Percentiles rank a stretch among this genome's conserved stretches.
These are phyloP conservation scores for Dictyophora rubrovolvata DNA, from an alignment of 768 basidiomycete genomes.

Conservation along the genomic window DNA sequence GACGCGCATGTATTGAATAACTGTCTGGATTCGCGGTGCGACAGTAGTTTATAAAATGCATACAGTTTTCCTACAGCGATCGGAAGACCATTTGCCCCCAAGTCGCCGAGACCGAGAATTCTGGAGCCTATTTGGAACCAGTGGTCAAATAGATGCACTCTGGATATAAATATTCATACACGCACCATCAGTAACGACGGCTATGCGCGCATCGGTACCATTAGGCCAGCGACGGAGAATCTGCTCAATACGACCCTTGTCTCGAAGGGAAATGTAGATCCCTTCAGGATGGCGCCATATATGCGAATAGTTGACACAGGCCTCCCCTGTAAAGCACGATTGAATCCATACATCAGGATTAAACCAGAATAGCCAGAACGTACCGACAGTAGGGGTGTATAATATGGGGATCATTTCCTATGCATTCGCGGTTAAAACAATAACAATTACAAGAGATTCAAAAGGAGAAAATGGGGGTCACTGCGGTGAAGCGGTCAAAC, in stretches of 20 bases:
- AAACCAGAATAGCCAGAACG: not conserved
- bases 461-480: too few relatives aligned
- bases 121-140: conserved; percentile 11
- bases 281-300: conserved; percentile 16
- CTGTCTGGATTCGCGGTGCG: conserved; percentile 15
- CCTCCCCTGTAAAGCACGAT: conserved; percentile 23
- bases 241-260: conserved; percentile 24
- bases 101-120: conserved; percentile 30
- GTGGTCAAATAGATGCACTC: not conserved
- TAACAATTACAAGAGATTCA: too few relatives aligned
- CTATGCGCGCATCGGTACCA: conserved; percentile 22
- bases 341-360: not conserved
- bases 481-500: too few relatives aligned
- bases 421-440: not conserved
- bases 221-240: conserved; percentile 20
- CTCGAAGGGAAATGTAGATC: conserved; percentile 23
- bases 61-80: conserved; percentile 7
- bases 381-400: conserved; percentile 9
- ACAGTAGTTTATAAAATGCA: not conserved
- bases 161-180: not conserved
- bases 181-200: conserved; percentile 34
- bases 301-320: conserved; percentile 26
- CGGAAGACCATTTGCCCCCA: conserved; percentile 13
- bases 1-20: conserved; percentile 19
- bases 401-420: conserved; percentile 9